Base-by-base conservation (phyloP, 345 rosid genomes). In the Eucalyptus cladocalyx region DNA sequence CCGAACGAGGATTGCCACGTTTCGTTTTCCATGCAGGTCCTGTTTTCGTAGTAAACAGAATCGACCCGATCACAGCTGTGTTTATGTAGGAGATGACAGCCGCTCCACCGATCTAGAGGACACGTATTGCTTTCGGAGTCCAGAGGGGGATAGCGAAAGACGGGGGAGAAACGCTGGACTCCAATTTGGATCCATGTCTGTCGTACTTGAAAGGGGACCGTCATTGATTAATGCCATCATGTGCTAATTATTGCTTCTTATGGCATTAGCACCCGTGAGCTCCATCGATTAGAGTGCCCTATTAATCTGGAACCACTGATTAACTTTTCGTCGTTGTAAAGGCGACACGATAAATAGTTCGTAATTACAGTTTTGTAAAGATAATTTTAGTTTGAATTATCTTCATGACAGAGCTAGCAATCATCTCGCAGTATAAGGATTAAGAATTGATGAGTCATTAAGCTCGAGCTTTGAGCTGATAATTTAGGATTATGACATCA, bases 1-100 rank as follows among this genome's bases (percentile, higher is more conserved):
- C 92, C 90, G 67, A 67, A 88, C 45, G 80, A 58, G 17, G 49
- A 65, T 24, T 11, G 45, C 40, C 47, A 45, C 40, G 48, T 56
- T 32, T 89, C 88, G 89, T 69, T 51, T 45, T 88, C 90, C 91
- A 88, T 86, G 88, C 89, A 83, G 88, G 90, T 90, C 72, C 48
- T 19, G 45, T 67, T 45, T 58, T 51, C 45, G 19, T 8, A 32
- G 30, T 8, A 32, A 32, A 58, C 24, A 47, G 47, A 76, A 76
- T 37, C 28, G 83, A 21, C 83, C 83, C 47, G 83, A 58, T 85
- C 69, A 83, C 42, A 88, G 86, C 80, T 49, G 69, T 37, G 89
- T 45, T 80, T 65, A 51, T 47, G 51, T 4, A 11, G 83, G 83
- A 37, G 45, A 76, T 76, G 47, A 76, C 83, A 7, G 23, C 28